These are phyloP conservation scores for Torrubiellomyces zombiae DNA, from an alignment of 2,329 filamentous ascomycete species.

Conservation along the genomic window DNA sequence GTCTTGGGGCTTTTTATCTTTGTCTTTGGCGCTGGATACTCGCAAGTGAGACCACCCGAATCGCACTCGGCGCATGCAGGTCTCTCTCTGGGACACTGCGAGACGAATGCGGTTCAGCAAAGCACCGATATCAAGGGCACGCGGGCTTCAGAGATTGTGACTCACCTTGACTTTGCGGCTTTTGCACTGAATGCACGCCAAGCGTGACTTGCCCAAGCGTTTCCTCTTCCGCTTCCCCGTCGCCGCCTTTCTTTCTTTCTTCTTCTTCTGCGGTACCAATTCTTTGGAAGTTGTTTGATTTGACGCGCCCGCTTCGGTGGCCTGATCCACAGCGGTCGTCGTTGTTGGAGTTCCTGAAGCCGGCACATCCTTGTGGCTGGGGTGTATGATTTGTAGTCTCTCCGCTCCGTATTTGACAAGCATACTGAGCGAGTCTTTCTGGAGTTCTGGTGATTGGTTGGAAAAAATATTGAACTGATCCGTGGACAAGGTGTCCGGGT, in stretches of 20 bases:
- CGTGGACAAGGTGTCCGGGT: constrained; percentile 31
- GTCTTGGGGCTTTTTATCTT: constrained; percentile 9
- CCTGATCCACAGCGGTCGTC: constrained; percentile 10
- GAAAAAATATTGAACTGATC: constrained; percentile 44
- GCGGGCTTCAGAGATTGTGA: no score
- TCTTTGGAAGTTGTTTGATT: constrained; percentile 15
- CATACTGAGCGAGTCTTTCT: constrained; percentile 38
- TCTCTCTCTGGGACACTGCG: constrained; percentile 22
- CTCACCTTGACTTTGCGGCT: constrained; percentile 21
- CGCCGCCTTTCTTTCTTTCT: constrained; percentile 1
- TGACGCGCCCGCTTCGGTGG: constrained; percentile 7
- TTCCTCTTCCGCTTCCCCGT: constrained; percentile 7
- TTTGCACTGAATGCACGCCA: constrained; percentile 19
- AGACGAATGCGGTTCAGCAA: no score
- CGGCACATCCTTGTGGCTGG: constrained; percentile 19
- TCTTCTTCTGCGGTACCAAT: constrained; percentile 12
- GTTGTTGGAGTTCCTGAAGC: constrained; percentile 10
- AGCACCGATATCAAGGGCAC: no score
- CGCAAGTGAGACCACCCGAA: constrained; percentile 15
- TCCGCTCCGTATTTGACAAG: constrained; percentile 40
- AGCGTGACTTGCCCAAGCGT: constrained; percentile 12
- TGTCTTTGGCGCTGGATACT: constrained; percentile 20
- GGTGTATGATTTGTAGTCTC: constrained; percentile 38
- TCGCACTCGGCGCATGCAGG: constrained; percentile 23
- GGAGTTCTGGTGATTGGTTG: constrained; percentile 39